Conservation (phyloP, 768 basidiomycete genomes). For the Obba rivulosa region DNA sequence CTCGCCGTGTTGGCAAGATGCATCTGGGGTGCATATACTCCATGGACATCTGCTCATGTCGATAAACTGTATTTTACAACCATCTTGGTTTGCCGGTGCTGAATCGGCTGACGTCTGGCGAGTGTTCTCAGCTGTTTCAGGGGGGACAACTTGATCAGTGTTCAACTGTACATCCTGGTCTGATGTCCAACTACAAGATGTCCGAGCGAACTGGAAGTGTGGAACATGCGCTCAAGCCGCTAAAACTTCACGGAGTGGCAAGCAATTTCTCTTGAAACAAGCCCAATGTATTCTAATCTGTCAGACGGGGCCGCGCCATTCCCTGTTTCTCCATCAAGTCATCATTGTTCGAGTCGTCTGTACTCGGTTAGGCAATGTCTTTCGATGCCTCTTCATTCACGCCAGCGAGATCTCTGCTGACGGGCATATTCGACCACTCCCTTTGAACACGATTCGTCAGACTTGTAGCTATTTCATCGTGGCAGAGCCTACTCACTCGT, state of each 20-base stretch:
- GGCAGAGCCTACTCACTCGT: too few relatives aligned
- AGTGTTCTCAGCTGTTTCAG: conserved; percentile 21
- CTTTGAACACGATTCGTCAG: too few relatives aligned
- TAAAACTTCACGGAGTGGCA: conserved; percentile 61
- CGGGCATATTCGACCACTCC: too few relatives aligned
- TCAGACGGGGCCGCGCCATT: too few relatives aligned
- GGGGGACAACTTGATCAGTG: background rate
- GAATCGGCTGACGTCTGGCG: conserved; percentile 97
- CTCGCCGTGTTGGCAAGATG: conserved; percentile 69
- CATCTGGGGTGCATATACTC: conserved; percentile 88
- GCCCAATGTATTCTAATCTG: too few relatives aligned
- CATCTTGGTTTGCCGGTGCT: conserved; percentile 89
- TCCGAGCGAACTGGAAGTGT: conserved; percentile 85
- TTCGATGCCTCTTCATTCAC: too few relatives aligned
- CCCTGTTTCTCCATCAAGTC: too few relatives aligned
- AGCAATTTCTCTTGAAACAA: conserved; percentile 48
- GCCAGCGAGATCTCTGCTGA: too few relatives aligned
- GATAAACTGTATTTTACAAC: conserved; percentile 83
- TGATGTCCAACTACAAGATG: conserved; percentile 92
- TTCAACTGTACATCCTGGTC: conserved; percentile 63
- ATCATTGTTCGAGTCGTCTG: too few relatives aligned
- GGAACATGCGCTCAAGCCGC: conserved; percentile 89
- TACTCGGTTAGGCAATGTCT: too few relatives aligned
- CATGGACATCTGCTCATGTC: conserved; percentile 74
- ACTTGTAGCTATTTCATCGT: too few relatives aligned